These are phyloP conservation scores for Lepiota subincarnata DNA, from an alignment of 768 basidiomycete genomes.

Conservation along the genomic window DNA sequence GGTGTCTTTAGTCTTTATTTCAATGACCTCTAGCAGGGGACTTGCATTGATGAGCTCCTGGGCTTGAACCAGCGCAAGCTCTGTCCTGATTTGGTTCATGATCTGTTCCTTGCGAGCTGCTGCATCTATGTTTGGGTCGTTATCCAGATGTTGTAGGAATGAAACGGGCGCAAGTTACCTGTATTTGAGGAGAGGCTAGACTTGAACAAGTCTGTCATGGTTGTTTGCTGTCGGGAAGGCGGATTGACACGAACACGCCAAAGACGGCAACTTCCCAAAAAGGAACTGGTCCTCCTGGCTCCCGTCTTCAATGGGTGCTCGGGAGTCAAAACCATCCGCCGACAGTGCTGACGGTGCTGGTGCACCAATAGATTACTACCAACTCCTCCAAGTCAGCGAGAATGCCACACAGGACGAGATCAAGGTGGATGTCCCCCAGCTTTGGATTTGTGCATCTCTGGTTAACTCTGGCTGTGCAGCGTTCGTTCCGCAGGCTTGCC, in stretches of 20 bases:
- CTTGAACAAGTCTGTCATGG: constrained; percentile 55
- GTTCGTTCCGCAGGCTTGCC: constrained; percentile 80
- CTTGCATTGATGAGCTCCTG: constrained; percentile 79
- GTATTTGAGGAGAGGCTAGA: constrained; percentile 25
- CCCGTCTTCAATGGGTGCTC: constrained; percentile 56
- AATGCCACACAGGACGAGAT: constrained; percentile 85
- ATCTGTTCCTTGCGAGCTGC: constrained; percentile 46
- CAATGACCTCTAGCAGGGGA: background rate
- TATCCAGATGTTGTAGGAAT: background rate
- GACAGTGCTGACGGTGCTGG: constrained; percentile 19
- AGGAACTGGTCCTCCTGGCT: background rate
- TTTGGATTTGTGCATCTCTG: background rate
- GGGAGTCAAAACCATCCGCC: constrained; percentile 48
- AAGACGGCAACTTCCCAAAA: constrained; percentile 7
- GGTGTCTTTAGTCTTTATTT: background rate
- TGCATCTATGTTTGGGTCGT: constrained; percentile 31
- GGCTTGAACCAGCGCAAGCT: constrained; percentile 70
- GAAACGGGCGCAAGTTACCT: background rate
- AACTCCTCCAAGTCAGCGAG: constrained; percentile 76
- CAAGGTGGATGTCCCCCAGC: constrained; percentile 46
- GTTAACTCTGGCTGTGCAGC: constrained; percentile 34
- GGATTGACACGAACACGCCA: background rate
- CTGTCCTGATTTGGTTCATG: constrained; percentile 62
- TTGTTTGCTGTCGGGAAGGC: background rate
- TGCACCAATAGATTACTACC: constrained; percentile 66